Evolutionary conservation across 116 monocot species (phyloP), one percentile per base, ranked within the genome.

Genomic region (Zostera marina): DNA sequence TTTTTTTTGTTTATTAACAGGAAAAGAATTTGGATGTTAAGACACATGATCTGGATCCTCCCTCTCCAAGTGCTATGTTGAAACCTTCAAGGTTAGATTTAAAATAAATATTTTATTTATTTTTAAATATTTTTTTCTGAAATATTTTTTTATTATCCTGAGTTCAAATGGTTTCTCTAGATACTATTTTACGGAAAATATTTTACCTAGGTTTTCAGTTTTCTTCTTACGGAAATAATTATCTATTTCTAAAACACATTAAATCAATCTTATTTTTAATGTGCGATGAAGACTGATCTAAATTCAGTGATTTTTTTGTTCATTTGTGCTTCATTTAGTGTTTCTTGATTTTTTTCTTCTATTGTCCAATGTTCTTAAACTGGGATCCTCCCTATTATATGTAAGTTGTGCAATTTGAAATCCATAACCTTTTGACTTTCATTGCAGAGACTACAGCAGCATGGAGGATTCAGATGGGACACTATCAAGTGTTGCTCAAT

Each of bases 381-480:
- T 32, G 32, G 32, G 32, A 32, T 1, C 32, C 32, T 1, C 26
- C 32, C 13, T 13, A 11, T 38, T 11, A 14, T 55, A 12, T 55
- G 14, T 46, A 25, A 21, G 7, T 60, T 47, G 4, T 47, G 3
- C 22, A 47, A 25, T 58, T 58, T 14, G 2, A 4, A 7, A 58
- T 38, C 9, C 41, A 17, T 16, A 20, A 41, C 9, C 15, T 17
- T 7, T 41, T 12, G 13, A 54, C 1, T 20, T 54, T 54, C 9
- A 56, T 46, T 72, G 23, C 78, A 86, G 98, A 63, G 86, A 90
- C 56, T 75, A 72, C n/a, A 60, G 59, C 46, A 86, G 41, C 44
- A 70, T 90, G 78, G 98, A 90, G 60, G 98, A 98, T 72, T 46
- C 81, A 71, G 90, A 98, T 72, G 98, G 90, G 53, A 86, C 90